Conservation (phyloP, 768 basidiomycete species). For the Suillus bovinus region DNA sequence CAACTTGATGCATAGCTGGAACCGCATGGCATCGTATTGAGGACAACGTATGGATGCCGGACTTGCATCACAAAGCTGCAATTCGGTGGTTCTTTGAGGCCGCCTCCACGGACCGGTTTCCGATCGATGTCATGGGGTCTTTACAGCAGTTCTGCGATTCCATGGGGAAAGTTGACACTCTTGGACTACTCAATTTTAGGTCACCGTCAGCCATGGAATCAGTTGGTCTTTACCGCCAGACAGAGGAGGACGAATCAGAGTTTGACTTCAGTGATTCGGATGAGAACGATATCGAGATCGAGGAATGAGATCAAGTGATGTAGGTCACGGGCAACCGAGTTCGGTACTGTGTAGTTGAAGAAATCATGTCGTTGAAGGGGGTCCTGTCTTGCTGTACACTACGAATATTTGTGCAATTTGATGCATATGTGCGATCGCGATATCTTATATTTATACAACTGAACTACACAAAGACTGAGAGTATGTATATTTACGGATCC, state of each 20-base stretch:
- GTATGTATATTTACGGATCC: background rate
- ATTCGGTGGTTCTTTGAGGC: slow-evolving; percentile 3
- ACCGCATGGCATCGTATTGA: slow-evolving; percentile 11
- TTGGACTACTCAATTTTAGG: slow-evolving; percentile 5
- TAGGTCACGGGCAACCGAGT: background rate
- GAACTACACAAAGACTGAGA: background rate
- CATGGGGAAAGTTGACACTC: background rate
- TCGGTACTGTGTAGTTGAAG: background rate
- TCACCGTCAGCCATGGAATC: background rate
- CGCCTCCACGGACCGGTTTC: background rate
- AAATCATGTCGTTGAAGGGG: background rate
- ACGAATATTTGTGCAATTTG: background rate
- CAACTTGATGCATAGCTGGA: slow-evolving; percentile 7
- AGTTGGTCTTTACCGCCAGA: background rate
- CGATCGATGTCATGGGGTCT: background rate
- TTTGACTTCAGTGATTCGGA: background rate
- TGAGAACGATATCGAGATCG: background rate
- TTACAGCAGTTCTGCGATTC: background rate
- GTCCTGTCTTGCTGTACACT: background rate
- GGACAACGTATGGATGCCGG: slow-evolving; percentile 11
- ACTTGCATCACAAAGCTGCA: slow-evolving; percentile 5
- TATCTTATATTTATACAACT: background rate
- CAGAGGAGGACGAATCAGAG: slow-evolving; percentile 4
- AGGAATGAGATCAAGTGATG: background rate
- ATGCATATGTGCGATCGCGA: background rate